These are phyloP conservation scores for Eudorina sp. DNA, from an alignment of 139 green algal species.

Conservation along the genomic window DNA sequence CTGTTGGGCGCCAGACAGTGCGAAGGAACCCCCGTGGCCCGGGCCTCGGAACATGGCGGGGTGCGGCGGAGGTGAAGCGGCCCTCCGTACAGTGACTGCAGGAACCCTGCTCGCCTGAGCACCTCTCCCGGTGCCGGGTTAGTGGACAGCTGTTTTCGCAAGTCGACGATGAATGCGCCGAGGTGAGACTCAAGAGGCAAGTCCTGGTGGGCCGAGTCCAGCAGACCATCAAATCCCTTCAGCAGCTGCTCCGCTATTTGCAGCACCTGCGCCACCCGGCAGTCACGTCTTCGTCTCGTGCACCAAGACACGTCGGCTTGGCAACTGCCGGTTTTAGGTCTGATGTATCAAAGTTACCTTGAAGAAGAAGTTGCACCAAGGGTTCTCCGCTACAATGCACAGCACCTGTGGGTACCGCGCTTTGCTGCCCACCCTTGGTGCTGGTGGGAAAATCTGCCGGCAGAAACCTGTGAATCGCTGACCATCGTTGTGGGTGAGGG, in stretches of 20 bases:
- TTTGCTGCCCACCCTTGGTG: conserved; percentile 48
- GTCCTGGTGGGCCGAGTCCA: conserved; percentile 38
- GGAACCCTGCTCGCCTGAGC: conserved; percentile 56
- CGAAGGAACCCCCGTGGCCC: too few relatives aligned
- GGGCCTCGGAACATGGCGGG: too few relatives aligned
- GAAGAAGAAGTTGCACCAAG: conserved; percentile 76
- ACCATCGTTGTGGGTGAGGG: conserved; percentile 72
- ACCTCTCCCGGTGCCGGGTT: conserved; percentile 53
- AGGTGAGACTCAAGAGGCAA: conserved; percentile 59
- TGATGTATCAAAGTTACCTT: conserved; percentile 57
- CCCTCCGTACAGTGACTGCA: too few relatives aligned
- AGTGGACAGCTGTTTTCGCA: conserved; percentile 52
- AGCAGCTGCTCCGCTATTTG: conserved; percentile 76
- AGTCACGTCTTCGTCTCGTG: too few relatives aligned
- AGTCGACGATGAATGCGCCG: conserved; percentile 63
- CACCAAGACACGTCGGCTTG: too few relatives aligned
- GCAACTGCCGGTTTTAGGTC: too few relatives aligned
- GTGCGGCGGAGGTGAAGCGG: too few relatives aligned
- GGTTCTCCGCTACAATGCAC: conserved; percentile 73
- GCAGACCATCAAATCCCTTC: conserved; percentile 51
- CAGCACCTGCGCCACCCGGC: conserved; percentile 61
- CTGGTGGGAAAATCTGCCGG: conserved; percentile 69
- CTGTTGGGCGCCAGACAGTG: too few relatives aligned
- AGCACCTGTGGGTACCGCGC: conserved; percentile 78
- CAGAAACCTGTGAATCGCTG: conserved; percentile 74